Evolutionary conservation across 148 eudicot genomes (phyloP), one percentile per base, ranked within the genome.

Genomic region (Camellia lanceoleosa): DNA sequence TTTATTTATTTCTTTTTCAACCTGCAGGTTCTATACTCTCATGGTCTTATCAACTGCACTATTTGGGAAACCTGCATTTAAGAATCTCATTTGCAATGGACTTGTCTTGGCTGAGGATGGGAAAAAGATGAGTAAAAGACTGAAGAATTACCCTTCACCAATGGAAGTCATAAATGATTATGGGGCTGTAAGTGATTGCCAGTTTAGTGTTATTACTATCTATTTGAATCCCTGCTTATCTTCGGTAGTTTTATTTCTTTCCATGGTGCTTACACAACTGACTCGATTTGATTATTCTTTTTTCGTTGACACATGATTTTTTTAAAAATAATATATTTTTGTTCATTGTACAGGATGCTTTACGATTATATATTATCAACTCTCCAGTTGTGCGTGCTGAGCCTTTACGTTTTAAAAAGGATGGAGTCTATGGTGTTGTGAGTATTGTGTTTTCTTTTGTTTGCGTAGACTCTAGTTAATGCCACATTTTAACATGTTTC

Each of bases 381-480:
- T 96, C 99, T 18, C 99, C 99, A 12, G 98, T 96, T 80, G 99
- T 96, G 47, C 95, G 99, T 83, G 99, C 99, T 5, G 99, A 96
- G 83, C 95, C 98, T 81, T 81, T 96, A 73, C 95, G 98, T 67
- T 96, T 96, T 43, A 93, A 89, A 82, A 93, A 90, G 83, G 99
- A 96, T 42, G 99, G 99, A 78, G 99, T 96, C 47, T 92, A 88
- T 86, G 91, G 93, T 79, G 95, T 96, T 65, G 99, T 93, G 77
- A 82, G 93, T 82, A 68, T 61, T 70, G 5, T 68, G 23, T 12
- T 9, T 38, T 16, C 23, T 63, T 68, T 75, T 16, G 12, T 59
- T 56, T 66, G 11, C 23, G 2, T 6, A 19, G 60, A 66, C 74
- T 72, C 41, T 44, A 63, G 38, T n/a, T 80, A 5, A 19, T 65